phyloP scores from a whole-genome alignment of 331 rosid species.

The Prunus yedoensis region DNA sequence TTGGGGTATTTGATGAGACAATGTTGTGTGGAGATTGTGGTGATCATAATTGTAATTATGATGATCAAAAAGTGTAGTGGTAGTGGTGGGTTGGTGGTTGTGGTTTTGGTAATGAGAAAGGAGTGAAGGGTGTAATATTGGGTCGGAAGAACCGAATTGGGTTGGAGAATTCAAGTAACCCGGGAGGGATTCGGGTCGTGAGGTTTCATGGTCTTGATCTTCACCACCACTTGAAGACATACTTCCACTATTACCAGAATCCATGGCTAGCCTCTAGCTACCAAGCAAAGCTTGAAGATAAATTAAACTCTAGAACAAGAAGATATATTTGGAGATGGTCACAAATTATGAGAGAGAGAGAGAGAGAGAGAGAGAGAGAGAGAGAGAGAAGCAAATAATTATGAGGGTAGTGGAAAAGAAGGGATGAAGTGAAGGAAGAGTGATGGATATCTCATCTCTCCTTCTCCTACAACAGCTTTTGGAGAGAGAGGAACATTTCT shows the following conservation, averaged over 20 bases:
- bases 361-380: too few species aligned
- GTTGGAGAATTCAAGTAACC: conserved; percentile 39
- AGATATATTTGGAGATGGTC: not conserved
- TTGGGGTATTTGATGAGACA: conserved; percentile 35
- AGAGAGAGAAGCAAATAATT: not conserved
- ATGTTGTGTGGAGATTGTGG: conserved; percentile 24
- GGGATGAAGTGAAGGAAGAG: conserved; percentile 15
- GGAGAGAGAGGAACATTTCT: conserved; percentile 6
- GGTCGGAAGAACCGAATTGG: conserved; percentile 24
- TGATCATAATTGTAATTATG: conserved; percentile 10
- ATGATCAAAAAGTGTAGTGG: conserved; percentile 36
- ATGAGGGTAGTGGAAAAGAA: conserved; percentile 2
- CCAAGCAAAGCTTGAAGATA: not conserved
- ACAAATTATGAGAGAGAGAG: not conserved
- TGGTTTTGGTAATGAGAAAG: conserved; percentile 43
- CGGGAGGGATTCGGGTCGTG: conserved; percentile 39
- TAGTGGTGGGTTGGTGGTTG: conserved; percentile 24
- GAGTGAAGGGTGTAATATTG: not conserved
- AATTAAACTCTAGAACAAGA: not conserved
- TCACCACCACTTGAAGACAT: conserved; percentile 90
- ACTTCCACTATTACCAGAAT: conserved; percentile 85
- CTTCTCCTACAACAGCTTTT: not conserved
- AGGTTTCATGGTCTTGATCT: conserved; percentile 48
- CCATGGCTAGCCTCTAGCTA: conserved; percentile 48
- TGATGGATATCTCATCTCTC: not conserved